Evolutionary conservation across 352 stramenopile species (phyloP).

Genomic region (Pythium volutum): DNA sequence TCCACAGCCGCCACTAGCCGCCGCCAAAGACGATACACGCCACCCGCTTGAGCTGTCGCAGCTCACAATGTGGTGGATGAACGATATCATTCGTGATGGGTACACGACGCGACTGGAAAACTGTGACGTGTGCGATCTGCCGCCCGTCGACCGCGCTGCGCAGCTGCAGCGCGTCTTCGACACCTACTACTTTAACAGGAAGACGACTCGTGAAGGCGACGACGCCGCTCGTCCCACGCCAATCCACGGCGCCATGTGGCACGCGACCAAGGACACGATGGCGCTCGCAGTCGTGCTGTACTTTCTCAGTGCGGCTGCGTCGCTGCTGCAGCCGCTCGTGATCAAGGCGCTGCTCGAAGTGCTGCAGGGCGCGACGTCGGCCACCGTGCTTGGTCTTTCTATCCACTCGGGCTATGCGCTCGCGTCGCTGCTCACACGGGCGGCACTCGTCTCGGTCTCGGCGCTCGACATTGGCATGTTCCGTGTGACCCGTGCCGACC

Average conservation of each 20-base stretch:
- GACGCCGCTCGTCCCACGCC: no score
- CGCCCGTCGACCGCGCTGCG: no score
- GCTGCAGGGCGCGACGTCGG: conserved; percentile 13
- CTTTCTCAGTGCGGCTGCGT: conserved; percentile 23
- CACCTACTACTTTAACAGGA: no score
- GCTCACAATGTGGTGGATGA: conserved; percentile 11
- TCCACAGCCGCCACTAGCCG: background rate
- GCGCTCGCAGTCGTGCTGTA: conserved; percentile 26
- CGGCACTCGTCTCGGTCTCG: conserved; percentile 26
- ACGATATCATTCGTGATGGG: no score
- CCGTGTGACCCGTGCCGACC: conserved; percentile 37
- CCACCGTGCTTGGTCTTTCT: conserved; percentile 26
- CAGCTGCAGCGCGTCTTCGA: no score
- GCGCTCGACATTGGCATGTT: conserved; percentile 50
- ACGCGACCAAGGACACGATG: conserved; percentile 32
- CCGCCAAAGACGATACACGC: background rate
- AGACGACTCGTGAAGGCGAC: no score
- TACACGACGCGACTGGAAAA: no score
- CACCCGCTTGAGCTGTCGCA: background rate
- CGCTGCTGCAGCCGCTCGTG: conserved; percentile 33
- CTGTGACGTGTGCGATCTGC: no score
- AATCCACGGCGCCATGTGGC: conserved; percentile 26
- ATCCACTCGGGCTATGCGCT: conserved; percentile 28
- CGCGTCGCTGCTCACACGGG: conserved; percentile 15
- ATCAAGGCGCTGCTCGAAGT: conserved; percentile 35